These are phyloP conservation scores for Phylloporus sp. DNA, from an alignment of 768 basidiomycete genomes.

Conservation along the genomic window DNA sequence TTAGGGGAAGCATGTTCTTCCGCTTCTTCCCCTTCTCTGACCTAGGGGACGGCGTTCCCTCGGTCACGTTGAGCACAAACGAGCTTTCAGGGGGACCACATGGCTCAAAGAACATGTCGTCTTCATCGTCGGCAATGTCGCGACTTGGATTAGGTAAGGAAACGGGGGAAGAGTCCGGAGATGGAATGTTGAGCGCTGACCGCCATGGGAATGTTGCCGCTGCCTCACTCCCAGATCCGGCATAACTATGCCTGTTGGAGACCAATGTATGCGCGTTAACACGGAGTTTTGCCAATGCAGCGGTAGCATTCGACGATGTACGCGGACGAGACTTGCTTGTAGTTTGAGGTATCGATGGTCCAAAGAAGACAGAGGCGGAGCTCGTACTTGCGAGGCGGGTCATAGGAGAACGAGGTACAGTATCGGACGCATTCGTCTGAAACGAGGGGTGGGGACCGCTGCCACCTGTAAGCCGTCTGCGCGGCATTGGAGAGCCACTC, in stretches of 20 bases:
- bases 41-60: conserved; percentile 55
- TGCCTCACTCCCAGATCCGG: conserved; percentile 42
- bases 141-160: conserved; percentile 27
- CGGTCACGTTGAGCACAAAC: conserved; percentile 53
- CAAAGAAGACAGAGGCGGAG: conserved; percentile 67
- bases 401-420: conserved; percentile 36
- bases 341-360: conserved; percentile 36
- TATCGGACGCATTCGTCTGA: conserved; percentile 25
- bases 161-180: conserved; percentile 50
- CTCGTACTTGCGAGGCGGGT: conserved; percentile 49
- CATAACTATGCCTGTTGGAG: conserved; percentile 62
- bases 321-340: conserved; percentile 19
- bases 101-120: conserved; percentile 53
- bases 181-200: conserved; percentile 36
- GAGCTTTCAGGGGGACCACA: conserved; percentile 45
- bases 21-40: conserved; percentile 30
- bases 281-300: conserved; percentile 4
- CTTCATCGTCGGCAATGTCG: conserved; percentile 40
- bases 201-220: conserved; percentile 34
- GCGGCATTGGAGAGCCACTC: conserved; percentile 48
- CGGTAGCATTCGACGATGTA: conserved; percentile 20
- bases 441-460: conserved; percentile 29
- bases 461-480: conserved; percentile 48
- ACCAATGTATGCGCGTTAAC: conserved; percentile 27
- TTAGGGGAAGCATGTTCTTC: conserved; percentile 48